These are phyloP conservation scores for Pyrus pyrifolia DNA, from an alignment of 306 rosid genomes.

Conservation along the genomic window DNA sequence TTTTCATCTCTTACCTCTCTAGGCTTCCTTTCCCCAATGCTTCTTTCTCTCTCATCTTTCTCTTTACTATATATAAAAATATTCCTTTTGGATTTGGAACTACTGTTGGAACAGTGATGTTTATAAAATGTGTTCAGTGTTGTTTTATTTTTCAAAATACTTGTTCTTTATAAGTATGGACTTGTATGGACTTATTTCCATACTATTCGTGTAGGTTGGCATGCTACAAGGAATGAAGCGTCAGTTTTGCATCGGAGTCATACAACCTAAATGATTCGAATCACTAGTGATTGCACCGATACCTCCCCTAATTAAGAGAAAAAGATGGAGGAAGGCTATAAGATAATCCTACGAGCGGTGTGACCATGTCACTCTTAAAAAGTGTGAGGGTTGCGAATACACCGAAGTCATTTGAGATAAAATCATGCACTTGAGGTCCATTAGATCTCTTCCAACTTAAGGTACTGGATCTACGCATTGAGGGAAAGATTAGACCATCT, in stretches of 20 bases:
- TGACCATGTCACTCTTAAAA: not conserved
- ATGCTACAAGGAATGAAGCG: not conserved
- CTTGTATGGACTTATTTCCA: not conserved
- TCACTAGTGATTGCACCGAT: too few relatives aligned
- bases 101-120: not conserved
- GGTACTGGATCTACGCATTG: not conserved
- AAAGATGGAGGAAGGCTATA: not conserved
- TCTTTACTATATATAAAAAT: not conserved
- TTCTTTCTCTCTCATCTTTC: slow-evolving; percentile 15
- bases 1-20: slow-evolving; percentile 30
- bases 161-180: not conserved
- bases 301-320: too few relatives aligned
- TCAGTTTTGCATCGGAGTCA: too few relatives aligned
- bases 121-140: not conserved
- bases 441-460: not conserved
- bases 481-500: not conserved
- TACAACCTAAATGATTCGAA: too few relatives aligned
- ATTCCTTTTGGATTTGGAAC: not conserved
- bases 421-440: not conserved
- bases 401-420: not conserved
- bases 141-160: not conserved
- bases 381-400: too few relatives aligned
- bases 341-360: too few relatives aligned
- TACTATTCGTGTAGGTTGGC: not conserved
- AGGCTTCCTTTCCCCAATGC: not conserved